Percentiles rank a stretch among this genome's conserved stretches.
Conservation (phyloP, 2,329 filamentous ascomycete species). For the Parastagonospora nodorum region DNA sequence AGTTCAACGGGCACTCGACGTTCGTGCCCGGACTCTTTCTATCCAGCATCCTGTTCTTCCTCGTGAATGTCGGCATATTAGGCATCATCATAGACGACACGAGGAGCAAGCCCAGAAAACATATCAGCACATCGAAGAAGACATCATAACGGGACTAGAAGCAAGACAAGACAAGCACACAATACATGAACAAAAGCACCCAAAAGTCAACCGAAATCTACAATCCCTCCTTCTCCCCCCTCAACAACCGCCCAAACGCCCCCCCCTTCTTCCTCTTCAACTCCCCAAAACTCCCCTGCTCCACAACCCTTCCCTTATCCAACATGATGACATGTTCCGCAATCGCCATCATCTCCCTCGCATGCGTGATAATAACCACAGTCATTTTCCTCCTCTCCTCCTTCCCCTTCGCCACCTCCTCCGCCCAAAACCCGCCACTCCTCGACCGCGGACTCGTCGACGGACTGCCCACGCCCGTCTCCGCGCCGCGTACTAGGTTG, state of each 20-base stretch:
- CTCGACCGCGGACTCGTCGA: neutral
- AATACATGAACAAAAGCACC: neutral
- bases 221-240: conserved; percentile 35
- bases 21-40: conserved; percentile 86
- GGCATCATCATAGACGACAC: conserved; percentile 76
- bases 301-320: conserved; percentile 69
- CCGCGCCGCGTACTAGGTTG: conserved; percentile 50
- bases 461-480: neutral
- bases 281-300: conserved; percentile 69
- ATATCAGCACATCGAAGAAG: conserved; percentile 4
- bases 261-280: conserved; percentile 50
- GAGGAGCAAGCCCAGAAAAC: conserved; percentile 10
- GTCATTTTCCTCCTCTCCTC: conserved; percentile 57
- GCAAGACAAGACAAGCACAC: neutral
- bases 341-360: conserved; percentile 82
- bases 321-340: conserved; percentile 74
- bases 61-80: conserved; percentile 85
- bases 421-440: conserved; percentile 18
- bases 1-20: conserved; percentile 72
- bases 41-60: conserved; percentile 77
- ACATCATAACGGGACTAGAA: neutral
- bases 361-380: conserved; percentile 82
- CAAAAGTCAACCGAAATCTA: neutral
- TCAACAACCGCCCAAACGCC: conserved; percentile 44
- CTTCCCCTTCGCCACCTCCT: conserved; percentile 19